Evolutionary conservation across 1,284 basidiomycete genomes (phyloP).

Genomic region (Porodaedalea pini): DNA sequence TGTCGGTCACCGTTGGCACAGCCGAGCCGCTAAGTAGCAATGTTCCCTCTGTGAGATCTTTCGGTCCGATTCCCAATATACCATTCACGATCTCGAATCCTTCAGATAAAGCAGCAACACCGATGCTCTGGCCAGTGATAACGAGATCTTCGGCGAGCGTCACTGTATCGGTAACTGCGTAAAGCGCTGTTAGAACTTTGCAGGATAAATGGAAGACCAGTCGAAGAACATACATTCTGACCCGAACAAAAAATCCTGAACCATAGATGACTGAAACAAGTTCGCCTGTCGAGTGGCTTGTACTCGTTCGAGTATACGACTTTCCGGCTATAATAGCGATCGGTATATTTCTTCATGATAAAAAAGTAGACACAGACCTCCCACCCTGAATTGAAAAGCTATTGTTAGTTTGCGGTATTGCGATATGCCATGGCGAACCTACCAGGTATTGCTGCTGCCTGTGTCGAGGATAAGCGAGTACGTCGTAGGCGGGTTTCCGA

Average conservation of each 20-base stretch:
- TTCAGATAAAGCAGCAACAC: constrained; percentile 44
- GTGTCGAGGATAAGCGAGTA: constrained; percentile 22
- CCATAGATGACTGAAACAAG: constrained; percentile 20
- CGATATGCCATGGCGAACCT: too few species aligned
- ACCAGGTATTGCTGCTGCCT: constrained; percentile 24
- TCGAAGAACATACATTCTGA: constrained; percentile 15
- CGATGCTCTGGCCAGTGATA: constrained; percentile 50
- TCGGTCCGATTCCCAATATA: constrained; percentile 47
- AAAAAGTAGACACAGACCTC: too few species aligned
- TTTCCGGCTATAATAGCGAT: constrained; percentile 5
- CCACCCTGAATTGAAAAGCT: too few species aligned
- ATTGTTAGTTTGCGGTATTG: too few species aligned
- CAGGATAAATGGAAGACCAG: not conserved
- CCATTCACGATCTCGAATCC: constrained; percentile 45
- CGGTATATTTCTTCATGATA: too few species aligned
- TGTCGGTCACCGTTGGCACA: constrained; percentile 49
- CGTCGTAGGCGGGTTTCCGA: constrained; percentile 18
- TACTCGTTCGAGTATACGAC: constrained; percentile 10
- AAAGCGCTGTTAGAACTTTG: not conserved
- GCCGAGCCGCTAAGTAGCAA: constrained; percentile 16
- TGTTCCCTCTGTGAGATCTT: constrained; percentile 27
- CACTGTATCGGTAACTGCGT: constrained; percentile 28
- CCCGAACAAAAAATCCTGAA: constrained; percentile 19
- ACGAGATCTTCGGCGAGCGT: constrained; percentile 31
- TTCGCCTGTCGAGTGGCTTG: constrained; percentile 12